Evolutionary conservation across 1,284 basidiomycete genomes (phyloP).

Genomic region (Coniophora puteana): DNA sequence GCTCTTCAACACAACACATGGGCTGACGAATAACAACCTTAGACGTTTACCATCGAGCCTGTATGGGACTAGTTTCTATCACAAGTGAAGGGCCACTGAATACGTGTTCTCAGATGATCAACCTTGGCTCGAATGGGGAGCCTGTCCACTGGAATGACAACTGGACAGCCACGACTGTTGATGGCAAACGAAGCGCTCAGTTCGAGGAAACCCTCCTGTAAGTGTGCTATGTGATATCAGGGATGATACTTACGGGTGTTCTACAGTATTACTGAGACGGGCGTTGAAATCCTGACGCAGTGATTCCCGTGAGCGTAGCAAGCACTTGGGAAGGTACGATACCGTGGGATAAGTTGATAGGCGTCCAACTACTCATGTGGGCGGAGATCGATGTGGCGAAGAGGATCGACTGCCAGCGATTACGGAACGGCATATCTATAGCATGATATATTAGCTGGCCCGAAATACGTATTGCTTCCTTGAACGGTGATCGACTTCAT

Average conservation of each 20-base stretch:
- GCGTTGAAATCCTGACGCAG: slow-evolving; percentile 87
- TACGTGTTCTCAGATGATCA: slow-evolving; percentile 75
- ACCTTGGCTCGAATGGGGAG: slow-evolving; percentile 72
- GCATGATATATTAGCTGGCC: too few relatives aligned
- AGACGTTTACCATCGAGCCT: slow-evolving; percentile 80
- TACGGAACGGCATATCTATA: too few relatives aligned
- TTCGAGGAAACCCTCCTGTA: slow-evolving; percentile 93
- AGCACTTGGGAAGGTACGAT: too few relatives aligned
- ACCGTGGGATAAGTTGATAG: slow-evolving; percentile 23
- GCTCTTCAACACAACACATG: too few relatives aligned
- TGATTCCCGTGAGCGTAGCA: too few relatives aligned
- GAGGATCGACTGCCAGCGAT: too few relatives aligned
- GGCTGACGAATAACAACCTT: slow-evolving; percentile 6
- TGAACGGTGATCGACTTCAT: too few relatives aligned
- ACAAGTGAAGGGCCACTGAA: slow-evolving; percentile 39
- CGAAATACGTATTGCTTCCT: too few relatives aligned
- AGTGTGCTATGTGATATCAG: slow-evolving; percentile 29
- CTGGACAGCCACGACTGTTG: slow-evolving; percentile 92
- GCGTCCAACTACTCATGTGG: too few relatives aligned
- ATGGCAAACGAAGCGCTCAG: slow-evolving; percentile 89
- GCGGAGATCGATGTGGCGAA: too few relatives aligned
- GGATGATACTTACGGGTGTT: slow-evolving; percentile 15
- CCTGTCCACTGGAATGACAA: slow-evolving; percentile 84
- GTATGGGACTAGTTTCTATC: slow-evolving; percentile 35
- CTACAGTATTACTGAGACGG: slow-evolving; percentile 86